Evolutionary conservation across 1,284 basidiomycete species (phyloP).

Genomic region (Leccinum fallax): DNA sequence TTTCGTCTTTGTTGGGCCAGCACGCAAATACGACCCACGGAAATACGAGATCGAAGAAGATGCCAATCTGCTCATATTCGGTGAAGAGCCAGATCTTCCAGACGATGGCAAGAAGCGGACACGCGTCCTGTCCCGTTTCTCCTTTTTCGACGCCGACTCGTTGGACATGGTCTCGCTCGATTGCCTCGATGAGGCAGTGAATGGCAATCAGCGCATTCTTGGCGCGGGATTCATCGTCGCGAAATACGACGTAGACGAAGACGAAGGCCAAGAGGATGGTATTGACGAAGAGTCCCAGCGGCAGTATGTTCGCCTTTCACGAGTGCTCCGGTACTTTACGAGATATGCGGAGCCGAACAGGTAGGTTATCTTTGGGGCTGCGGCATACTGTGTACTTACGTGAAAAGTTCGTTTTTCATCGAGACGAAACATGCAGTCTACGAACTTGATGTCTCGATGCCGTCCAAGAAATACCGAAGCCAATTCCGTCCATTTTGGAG

Average conservation of each 20-base stretch:
- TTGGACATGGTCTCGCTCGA: conserved; percentile 27
- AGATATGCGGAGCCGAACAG: conserved; percentile 40
- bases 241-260: conserved; percentile 43
- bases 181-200: conserved; percentile 6
- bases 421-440: conserved; percentile 66
- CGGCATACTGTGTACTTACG: not conserved
- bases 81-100: conserved; percentile 33
- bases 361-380: conserved; percentile 34
- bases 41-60: conserved; percentile 36
- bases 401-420: conserved; percentile 52
- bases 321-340: conserved; percentile 38
- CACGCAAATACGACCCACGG: conserved; percentile 26
- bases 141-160: conserved; percentile 40
- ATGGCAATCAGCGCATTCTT: conserved; percentile 23
- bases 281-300: conserved; percentile 28
- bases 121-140: conserved; percentile 43
- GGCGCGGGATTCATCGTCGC: conserved; percentile 42
- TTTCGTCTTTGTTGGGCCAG: conserved; percentile 9
- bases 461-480: conserved; percentile 47
- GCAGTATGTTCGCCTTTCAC: conserved; percentile 40
- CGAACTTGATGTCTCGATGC: conserved; percentile 43
- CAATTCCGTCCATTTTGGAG: conserved; percentile 52
- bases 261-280: conserved; percentile 46
- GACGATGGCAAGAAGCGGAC: conserved; percentile 35
- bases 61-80: conserved; percentile 33